Evolutionary conservation across 805 yeast species (phyloP).

Genomic region (Zygotorulaspora florentina): DNA sequence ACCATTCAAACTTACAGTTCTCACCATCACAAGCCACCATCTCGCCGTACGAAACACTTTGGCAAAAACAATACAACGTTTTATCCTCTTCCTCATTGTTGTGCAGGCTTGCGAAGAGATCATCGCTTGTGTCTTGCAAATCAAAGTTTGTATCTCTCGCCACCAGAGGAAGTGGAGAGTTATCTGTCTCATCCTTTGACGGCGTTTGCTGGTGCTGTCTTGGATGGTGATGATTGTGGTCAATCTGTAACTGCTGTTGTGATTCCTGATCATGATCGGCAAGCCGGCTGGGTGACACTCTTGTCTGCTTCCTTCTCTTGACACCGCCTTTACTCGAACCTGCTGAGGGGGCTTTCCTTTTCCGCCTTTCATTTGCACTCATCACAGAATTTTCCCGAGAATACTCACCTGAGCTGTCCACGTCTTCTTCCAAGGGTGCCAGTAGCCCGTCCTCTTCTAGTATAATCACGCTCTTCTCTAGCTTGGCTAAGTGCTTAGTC

Average conservation of each 20-base stretch:
- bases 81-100: slow-evolving; percentile 55
- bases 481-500: slow-evolving; percentile 64
- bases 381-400: slow-evolving; percentile 32
- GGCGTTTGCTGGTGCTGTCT: slow-evolving; percentile 3
- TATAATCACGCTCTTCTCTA: slow-evolving; percentile 71
- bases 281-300: slow-evolving; percentile 10
- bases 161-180: slow-evolving; percentile 5
- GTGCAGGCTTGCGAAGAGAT: slow-evolving; percentile 32
- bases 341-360: slow-evolving; percentile 20
- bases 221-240: slow-evolving; percentile 3
- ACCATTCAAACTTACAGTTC: slow-evolving; percentile 89
- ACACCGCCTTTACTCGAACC: slow-evolving; percentile 9
- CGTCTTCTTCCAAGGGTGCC: slow-evolving; percentile 47
- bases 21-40: slow-evolving; percentile 97
- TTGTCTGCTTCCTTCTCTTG: slow-evolving; percentile 24
- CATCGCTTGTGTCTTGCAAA: slow-evolving; percentile 31
- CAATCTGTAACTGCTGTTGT: slow-evolving; percentile 6
- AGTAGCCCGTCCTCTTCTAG: slow-evolving; percentile 79
- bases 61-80: slow-evolving; percentile 83
- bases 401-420: slow-evolving; percentile 24
- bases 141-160: slow-evolving; percentile 18
- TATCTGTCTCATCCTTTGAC: slow-evolving; percentile 6
- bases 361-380: slow-evolving; percentile 20
- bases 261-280: slow-evolving; percentile 5
- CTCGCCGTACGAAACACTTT: slow-evolving; percentile 88